Conservation (phyloP, 2,329 filamentous ascomycete species). For the Lachnellula subtilissima region DNA sequence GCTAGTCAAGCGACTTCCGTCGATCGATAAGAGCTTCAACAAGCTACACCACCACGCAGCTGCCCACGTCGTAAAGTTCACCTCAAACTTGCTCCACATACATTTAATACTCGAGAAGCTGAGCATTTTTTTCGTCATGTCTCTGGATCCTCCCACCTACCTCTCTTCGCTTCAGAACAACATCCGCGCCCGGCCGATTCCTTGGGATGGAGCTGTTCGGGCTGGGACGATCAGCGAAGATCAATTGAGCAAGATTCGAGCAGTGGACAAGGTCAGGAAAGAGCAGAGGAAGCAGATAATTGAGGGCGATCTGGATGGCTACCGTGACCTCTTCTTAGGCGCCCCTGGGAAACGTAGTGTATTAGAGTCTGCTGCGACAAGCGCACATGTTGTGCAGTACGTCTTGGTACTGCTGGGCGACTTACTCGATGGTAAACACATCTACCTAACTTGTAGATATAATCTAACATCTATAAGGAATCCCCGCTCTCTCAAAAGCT, state of each 20-base stretch:
- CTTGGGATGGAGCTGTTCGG: slow-evolving; percentile 94
- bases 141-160: slow-evolving; percentile 86
- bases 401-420: slow-evolving; percentile 86
- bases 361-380: slow-evolving; percentile 78
- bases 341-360: slow-evolving; percentile 65
- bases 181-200: slow-evolving; percentile 91
- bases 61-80: neutral
- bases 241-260: slow-evolving; percentile 92
- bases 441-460: neutral
- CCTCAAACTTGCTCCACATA: slow-evolving; percentile 13
- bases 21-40: slow-evolving; percentile 25
- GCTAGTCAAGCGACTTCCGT: slow-evolving; percentile 12
- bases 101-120: slow-evolving; percentile 15
- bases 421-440: slow-evolving; percentile 69
- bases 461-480: slow-evolving; percentile 49
- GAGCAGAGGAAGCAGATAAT: slow-evolving; percentile 82
- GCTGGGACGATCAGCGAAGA: slow-evolving; percentile 90
- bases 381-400: slow-evolving; percentile 89
- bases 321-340: slow-evolving; percentile 75
- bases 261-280: slow-evolving; percentile 92
- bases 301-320: slow-evolving; percentile 73
- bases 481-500: slow-evolving; percentile 71
- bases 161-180: slow-evolving; percentile 88
- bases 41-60: slow-evolving; percentile 13
- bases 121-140: slow-evolving; percentile 54